Evolutionary conservation across 1,284 basidiomycete species (phyloP), one percentile per base, ranked within the genome.

Genomic region (Cryptococcus maquisensis): DNA sequence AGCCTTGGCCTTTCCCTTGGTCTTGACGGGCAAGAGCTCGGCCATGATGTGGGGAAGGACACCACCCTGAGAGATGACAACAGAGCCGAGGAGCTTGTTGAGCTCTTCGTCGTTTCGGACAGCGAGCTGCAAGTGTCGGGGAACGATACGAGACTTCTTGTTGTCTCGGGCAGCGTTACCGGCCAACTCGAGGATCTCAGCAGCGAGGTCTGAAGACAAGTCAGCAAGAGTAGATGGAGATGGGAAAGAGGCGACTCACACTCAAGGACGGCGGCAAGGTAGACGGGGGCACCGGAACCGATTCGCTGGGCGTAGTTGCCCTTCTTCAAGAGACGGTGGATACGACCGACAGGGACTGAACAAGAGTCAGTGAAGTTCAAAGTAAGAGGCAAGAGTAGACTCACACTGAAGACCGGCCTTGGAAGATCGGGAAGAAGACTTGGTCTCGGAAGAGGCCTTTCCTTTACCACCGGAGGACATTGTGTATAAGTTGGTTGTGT

Each of bases 11-110:
- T 59, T 59, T 52, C 66, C 67, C 62, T 65, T 67, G 53, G 53
- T 55, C 64, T 67, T 86, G 75, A 81, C 80, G 54, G 85, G 85
- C 54, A 87, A 80, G 59, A 87, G 82, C 77, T 86, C 82, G 65
- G 82, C 78, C 67, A 82, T 80, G 54, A 86, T 85, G 71, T 78
- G 78, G 49, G 90, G 90, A 42, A 93, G 84, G 55, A 93, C 90
- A 84, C 90, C 90, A 79, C 90, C 90, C 71, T 93, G 89, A 23
- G 86, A 89, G 79, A 93, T 92, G 71, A 89, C 85, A 61, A 92
- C 90, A 65, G 85, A 81, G 47, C 90, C 89, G 46, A 93, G 56
- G 57, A 69, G 62, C 59, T 64, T 67, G 67, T 62, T 72, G 56
- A 77, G 67, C 84, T 90, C 87, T 68, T 90, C 87, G 58, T 90